These are phyloP conservation scores for Pseudopithomyces chartarum DNA, from an alignment of 2,329 filamentous ascomycete genomes.

Conservation along the genomic window DNA sequence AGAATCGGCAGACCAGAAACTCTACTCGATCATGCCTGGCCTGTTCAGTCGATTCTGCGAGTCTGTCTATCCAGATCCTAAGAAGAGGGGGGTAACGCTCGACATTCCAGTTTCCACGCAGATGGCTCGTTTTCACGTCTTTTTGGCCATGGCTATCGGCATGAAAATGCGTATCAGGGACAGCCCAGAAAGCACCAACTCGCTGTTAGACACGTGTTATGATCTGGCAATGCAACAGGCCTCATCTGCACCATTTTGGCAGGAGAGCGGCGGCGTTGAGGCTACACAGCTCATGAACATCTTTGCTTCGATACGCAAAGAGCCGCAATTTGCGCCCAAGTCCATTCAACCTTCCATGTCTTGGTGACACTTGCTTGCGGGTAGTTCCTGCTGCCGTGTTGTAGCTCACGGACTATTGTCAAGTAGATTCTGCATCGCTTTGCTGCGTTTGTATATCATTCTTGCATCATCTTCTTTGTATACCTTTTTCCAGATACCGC, in stretches of 20 bases:
- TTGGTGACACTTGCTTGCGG: slow-evolving; percentile 26
- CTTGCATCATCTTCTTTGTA: slow-evolving; percentile 3
- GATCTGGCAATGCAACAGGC: slow-evolving; percentile 44
- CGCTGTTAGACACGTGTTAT: slow-evolving; percentile 42
- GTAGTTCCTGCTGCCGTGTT: background rate
- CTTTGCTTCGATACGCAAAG: slow-evolving; percentile 38
- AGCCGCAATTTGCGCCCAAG: slow-evolving; percentile 19
- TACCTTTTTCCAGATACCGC: background rate
- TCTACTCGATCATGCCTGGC: slow-evolving; percentile 29
- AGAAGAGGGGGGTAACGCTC: slow-evolving; percentile 18
- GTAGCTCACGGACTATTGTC: background rate
- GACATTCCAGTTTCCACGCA: slow-evolving; percentile 29
- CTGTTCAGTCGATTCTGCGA: slow-evolving; percentile 39
- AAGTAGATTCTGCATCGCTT: background rate
- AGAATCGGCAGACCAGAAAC: slow-evolving; percentile 28
- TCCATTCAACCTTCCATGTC: slow-evolving; percentile 37
- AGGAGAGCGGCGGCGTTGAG: slow-evolving; percentile 38
- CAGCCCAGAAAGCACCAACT: slow-evolving; percentile 34
- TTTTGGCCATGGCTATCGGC: slow-evolving; percentile 43
- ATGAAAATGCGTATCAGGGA: slow-evolving; percentile 42
- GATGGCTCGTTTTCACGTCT: slow-evolving; percentile 45
- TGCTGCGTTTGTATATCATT: background rate
- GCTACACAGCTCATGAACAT: slow-evolving; percentile 37
- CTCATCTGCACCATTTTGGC: slow-evolving; percentile 36
- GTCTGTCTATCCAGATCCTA: slow-evolving; percentile 37